A percentile compares a stretch with the other conserved stretches of the same genome.
Evolutionary conservation across 2,329 filamentous ascomycete genomes (phyloP).

Genomic region (Ophiocordyceps polyrhachis-furcata): DNA sequence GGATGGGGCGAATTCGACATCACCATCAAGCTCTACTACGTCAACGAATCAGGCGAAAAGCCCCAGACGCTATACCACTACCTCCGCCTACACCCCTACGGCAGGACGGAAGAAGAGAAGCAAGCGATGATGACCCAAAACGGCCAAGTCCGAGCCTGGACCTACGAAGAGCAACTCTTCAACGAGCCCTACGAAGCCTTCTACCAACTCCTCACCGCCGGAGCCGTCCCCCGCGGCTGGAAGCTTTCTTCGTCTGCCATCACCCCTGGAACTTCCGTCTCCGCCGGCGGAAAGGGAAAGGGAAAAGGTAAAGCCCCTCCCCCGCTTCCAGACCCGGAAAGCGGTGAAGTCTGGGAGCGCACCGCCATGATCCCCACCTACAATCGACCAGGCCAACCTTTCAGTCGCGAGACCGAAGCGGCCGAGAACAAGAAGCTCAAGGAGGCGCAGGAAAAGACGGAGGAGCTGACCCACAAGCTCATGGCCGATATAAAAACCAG

Average conservation of each 20-base stretch:
- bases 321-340: slow-evolving; percentile 16
- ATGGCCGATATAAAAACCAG: slow-evolving; percentile 44
- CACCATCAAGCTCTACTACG: slow-evolving; percentile 85
- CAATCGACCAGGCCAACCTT: slow-evolving; percentile 50
- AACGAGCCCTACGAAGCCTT: slow-evolving; percentile 92
- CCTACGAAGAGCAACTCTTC: slow-evolving; percentile 88
- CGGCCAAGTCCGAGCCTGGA: slow-evolving; percentile 56
- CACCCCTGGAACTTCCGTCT: slow-evolving; percentile 9
- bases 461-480: slow-evolving; percentile 38
- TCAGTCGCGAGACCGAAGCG: slow-evolving; percentile 51
- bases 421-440: slow-evolving; percentile 40
- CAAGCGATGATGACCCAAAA: slow-evolving; percentile 36
- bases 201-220: slow-evolving; percentile 67
- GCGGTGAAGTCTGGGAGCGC: slow-evolving; percentile 40
- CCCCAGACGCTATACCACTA: slow-evolving; percentile 91
- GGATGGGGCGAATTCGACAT: slow-evolving; percentile 98
- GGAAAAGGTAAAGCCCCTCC: slow-evolving; percentile 22
- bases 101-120: slow-evolving; percentile 58
- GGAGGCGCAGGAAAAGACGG: slow-evolving; percentile 45
- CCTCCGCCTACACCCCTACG: slow-evolving; percentile 78
- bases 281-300: slow-evolving; percentile 34
- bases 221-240: slow-evolving; percentile 35
- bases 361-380: slow-evolving; percentile 58
- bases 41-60: slow-evolving; percentile 75
- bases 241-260: slow-evolving; percentile 4